Evolutionary conservation across 164 flowering plant species (phyloP), one percentile per base, ranked within the genome.

Genomic region (Hamamelis virginiana): DNA sequence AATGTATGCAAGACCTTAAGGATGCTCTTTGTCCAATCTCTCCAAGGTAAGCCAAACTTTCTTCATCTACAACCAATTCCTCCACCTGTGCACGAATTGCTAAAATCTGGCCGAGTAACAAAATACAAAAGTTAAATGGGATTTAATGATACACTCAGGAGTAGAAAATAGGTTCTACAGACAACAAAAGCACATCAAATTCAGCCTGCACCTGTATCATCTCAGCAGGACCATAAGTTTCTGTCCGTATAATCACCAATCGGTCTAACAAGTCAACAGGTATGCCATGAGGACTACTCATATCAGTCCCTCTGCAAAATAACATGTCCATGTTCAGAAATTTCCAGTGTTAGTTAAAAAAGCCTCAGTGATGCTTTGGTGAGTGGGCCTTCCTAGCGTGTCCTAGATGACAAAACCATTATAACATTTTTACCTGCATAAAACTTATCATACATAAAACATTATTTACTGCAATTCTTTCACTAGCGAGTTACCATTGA

Each of bases 251-350:
- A 46, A 96, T 96, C 72, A 89, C 91, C 75, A 96, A 68, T 1
- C 98, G 86, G 66, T 96, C 99, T 72, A 93, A 79, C 70, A 96
- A 82, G 78, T 96, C 99, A 73, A 96, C 91, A 59, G 99, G 99
- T 80, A 93, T 82, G 73, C 99, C 98, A 76, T 96, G 99, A 48
- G 99, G 98, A 77, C 97, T 91, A 72, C 72, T 79, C 85, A 90
- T 87, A 69, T 91, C 96, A 19, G 99, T 93, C 63, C 99, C 99
- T 77, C 99, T 91, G 88, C 81, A 81, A 68, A 55, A 41, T 9
- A 57, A 52, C 25, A 65, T 12, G 27, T 8, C 43, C 53, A 52
- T 43, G 56, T 47, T 46, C 53, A 62, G 48, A 50, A 72, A 38
- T 62, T 19, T 19, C 14, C 14, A 33, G 41, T 2, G 41, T 33